These are phyloP conservation scores for Chlamydomonas asymmetrica DNA, from an alignment of 139 green algal genomes.

Conservation along the genomic window DNA sequence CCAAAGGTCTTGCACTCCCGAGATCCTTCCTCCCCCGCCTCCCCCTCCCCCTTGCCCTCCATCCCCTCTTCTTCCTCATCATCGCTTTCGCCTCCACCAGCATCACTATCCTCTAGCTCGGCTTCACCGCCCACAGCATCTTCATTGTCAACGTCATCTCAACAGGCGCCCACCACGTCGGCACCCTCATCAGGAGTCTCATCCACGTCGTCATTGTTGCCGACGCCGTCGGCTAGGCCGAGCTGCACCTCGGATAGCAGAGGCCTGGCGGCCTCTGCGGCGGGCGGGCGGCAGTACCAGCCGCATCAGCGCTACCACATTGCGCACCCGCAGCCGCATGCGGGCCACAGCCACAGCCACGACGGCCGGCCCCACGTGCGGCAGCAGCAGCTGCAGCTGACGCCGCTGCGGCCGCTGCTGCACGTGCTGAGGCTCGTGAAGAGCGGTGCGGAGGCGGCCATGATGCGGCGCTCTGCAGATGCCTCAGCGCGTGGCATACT, in stretches of 20 bases:
- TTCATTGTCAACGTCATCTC: too few species aligned
- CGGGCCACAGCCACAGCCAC: constrained; percentile 16
- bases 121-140: too few species aligned
- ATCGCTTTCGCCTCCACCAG: too few species aligned
- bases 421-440: constrained; percentile 74
- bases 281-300: neutral
- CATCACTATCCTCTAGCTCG: too few species aligned
- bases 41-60: too few species aligned
- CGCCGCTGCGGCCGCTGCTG: constrained; percentile 50
- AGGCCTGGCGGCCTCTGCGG: neutral
- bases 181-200: too few species aligned
- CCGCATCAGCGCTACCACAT: constrained; percentile 3
- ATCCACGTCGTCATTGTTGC: neutral
- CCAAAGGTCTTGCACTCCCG: too few species aligned
- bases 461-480: constrained; percentile 63
- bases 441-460: constrained; percentile 57
- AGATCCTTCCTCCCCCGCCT: too few species aligned
- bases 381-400: constrained; percentile 11
- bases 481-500: constrained; percentile 52
- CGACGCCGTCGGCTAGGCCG: neutral
- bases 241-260: neutral
- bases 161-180: too few species aligned
- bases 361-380: constrained; percentile 18
- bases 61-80: too few species aligned
- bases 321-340: constrained; percentile 12